These are phyloP conservation scores for Solanum hybrid DNA, from an alignment of 305 asterid species.

Conservation along the genomic window DNA sequence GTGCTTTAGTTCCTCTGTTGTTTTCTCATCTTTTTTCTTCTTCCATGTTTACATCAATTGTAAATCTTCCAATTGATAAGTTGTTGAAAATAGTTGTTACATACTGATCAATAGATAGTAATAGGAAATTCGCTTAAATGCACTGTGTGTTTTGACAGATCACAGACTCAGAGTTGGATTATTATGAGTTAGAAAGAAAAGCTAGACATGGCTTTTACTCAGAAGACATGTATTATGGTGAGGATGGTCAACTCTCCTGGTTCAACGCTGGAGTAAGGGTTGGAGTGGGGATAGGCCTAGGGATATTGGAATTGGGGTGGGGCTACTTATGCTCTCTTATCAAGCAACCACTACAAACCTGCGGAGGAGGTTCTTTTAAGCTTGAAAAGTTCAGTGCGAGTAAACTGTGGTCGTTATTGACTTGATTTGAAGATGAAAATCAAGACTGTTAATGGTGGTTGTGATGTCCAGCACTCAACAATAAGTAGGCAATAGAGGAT, in stretches of 20 bases:
- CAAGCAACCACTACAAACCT: slow-evolving; percentile 60
- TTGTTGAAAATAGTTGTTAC: background rate
- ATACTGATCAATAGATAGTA: background rate
- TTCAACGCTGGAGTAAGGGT: slow-evolving; percentile 81
- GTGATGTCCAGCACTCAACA: background rate
- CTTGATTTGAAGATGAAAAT: background rate
- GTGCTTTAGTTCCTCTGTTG: too few species aligned
- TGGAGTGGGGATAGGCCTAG: slow-evolving; percentile 84
- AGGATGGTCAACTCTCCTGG: slow-evolving; percentile 72
- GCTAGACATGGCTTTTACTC: slow-evolving; percentile 35
- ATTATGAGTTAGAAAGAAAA: slow-evolving; percentile 47
- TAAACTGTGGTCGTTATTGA: background rate
- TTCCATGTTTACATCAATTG: background rate
- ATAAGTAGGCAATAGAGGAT: background rate
- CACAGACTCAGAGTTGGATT: slow-evolving; percentile 32
- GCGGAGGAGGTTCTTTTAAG: slow-evolving; percentile 58
- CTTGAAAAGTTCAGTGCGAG: background rate
- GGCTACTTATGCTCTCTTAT: slow-evolving; percentile 63
- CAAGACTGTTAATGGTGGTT: background rate
- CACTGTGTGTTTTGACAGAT: slow-evolving; percentile 25
- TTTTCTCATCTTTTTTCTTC: too few species aligned
- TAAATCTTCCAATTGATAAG: background rate
- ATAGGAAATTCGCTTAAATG: background rate
- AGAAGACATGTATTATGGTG: slow-evolving; percentile 46
- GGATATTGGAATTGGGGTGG: slow-evolving; percentile 83